Base-by-base conservation (phyloP, 1,284 basidiomycete species). In the Pulveroboletus sp. region DNA sequence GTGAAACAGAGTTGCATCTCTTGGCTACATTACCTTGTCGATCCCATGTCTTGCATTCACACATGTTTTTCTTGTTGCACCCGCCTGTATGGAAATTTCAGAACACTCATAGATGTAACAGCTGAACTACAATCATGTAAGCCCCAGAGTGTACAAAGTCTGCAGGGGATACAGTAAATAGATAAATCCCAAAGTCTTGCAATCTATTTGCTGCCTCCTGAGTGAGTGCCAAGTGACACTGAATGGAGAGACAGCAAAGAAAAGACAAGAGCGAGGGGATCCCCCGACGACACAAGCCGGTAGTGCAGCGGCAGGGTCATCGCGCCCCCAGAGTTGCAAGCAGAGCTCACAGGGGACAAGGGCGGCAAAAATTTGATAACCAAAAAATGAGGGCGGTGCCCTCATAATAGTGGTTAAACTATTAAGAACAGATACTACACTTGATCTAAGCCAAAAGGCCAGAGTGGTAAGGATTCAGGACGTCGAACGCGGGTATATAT, bases 361-460 rank as follows among this genome's bases (percentile, higher is more conserved):
- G 69, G 72, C 62, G 56, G 36, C 67, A 72, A 69, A 69, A 69
- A 69, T 71, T 72, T 58, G 56, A 69, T 69, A 69, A 69, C 67
- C 67, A 71, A 49, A 71, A 4, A 70, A 72, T 71, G 62, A 64
- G 60, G 58, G 67, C 67, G 56, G 63, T 69, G 70, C 70, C 67
- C 63, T 57, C 67, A 71, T 68, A 71, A 72, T 72, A 69, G 70
- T 71, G 70, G 60, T 72, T 69, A 64, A 66, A 66, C 65, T 67
- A 65, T 65, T 56, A 65, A 65, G 65, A 67, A 67, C 64, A 65
- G 65, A 68, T 91, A 91, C 90, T 91, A 91, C 89, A 91, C 89
- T 91, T 92, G 89, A 90, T 91, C 90, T 90, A 92, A 91, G 87
- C 90, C 89, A 89, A 90, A 89, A 89, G 90, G 89, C 86, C 90